A percentile compares a stretch with the other conserved stretches of the same genome.
These are phyloP conservation scores for Cyberlindnera petersonii DNA, from an alignment of 805 yeast species.

Conservation along the genomic window DNA sequence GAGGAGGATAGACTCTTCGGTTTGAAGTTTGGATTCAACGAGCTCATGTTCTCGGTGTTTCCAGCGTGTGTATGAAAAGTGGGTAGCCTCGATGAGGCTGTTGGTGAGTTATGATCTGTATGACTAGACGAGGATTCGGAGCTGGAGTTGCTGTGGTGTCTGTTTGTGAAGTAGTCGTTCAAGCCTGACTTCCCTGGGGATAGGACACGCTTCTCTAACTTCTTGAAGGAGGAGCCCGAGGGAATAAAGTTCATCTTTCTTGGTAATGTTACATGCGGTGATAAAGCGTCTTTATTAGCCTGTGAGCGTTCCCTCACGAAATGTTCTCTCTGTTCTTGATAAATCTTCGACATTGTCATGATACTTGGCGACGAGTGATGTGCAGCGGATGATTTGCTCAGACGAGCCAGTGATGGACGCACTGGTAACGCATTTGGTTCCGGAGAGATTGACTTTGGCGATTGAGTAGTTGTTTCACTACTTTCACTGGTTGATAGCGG, in stretches of 20 bases:
- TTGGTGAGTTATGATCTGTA: neutral
- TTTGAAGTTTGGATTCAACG: conserved; percentile 1
- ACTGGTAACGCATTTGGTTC: too few species aligned
- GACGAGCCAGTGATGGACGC: conserved; percentile 6
- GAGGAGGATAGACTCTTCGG: conserved; percentile 15
- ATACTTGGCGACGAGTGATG: conserved; percentile 24
- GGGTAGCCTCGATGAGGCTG: conserved; percentile 18
- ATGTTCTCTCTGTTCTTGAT: conserved; percentile 19
- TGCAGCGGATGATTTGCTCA: conserved; percentile 8
- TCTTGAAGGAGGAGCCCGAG: conserved; percentile 19
- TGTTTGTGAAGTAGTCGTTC: neutral
- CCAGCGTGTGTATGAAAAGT: conserved; percentile 16
- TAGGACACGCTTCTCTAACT: conserved; percentile 18
- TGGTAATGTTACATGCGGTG: neutral
- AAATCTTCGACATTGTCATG: conserved; percentile 25
- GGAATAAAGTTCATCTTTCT: neutral
- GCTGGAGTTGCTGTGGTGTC: neutral
- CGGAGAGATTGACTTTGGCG: neutral
- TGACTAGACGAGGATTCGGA: neutral
- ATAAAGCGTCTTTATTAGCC: too few species aligned
- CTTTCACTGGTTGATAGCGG: too few species aligned
- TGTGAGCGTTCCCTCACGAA: neutral
- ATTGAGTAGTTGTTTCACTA: too few species aligned
- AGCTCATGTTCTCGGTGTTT: neutral
- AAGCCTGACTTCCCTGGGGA: neutral